These are phyloP conservation scores for Hypsizygus marmoreus DNA, from an alignment of 768 basidiomycete genomes.

Conservation along the genomic window DNA sequence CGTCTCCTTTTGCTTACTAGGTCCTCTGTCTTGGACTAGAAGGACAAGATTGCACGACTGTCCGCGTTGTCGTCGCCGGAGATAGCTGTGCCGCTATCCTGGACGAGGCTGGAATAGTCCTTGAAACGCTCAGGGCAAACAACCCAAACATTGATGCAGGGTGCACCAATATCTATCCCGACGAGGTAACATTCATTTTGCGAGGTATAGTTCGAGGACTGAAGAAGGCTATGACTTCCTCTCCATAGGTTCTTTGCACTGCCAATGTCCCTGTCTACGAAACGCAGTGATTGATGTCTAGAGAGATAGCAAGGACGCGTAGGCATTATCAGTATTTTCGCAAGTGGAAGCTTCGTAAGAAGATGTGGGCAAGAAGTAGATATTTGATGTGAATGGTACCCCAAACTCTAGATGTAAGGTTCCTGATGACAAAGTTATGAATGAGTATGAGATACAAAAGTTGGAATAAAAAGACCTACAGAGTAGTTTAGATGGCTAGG, in stretches of 20 bases:
- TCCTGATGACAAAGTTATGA: no score
- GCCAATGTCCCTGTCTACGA: slow-evolving; percentile 6
- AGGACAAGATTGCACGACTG: slow-evolving; percentile 58
- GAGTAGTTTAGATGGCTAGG: no score
- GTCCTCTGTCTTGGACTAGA: slow-evolving; percentile 56
- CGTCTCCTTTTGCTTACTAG: slow-evolving; percentile 19
- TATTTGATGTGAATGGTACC: no score
- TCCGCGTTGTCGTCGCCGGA: slow-evolving; percentile 46
- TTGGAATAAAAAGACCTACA: no score
- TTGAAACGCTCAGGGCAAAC: slow-evolving; percentile 52
- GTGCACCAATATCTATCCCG: slow-evolving; percentile 59
- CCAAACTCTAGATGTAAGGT: no score
- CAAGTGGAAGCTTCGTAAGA: no score
- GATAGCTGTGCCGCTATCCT: slow-evolving; percentile 54
- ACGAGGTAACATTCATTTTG: slow-evolving; percentile 44
- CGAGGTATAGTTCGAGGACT: neutral
- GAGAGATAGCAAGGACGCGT: no score
- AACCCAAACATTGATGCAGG: slow-evolving; percentile 61
- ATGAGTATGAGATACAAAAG: no score
- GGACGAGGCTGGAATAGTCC: slow-evolving; percentile 39
- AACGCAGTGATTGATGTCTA: no score
- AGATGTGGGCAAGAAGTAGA: no score
- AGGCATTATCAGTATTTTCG: no score
- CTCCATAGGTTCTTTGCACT: slow-evolving; percentile 14
- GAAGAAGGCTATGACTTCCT: neutral